Base-by-base conservation (phyloP, 2,329 filamentous ascomycete genomes). In the Ceratocystis variospora region DNA sequence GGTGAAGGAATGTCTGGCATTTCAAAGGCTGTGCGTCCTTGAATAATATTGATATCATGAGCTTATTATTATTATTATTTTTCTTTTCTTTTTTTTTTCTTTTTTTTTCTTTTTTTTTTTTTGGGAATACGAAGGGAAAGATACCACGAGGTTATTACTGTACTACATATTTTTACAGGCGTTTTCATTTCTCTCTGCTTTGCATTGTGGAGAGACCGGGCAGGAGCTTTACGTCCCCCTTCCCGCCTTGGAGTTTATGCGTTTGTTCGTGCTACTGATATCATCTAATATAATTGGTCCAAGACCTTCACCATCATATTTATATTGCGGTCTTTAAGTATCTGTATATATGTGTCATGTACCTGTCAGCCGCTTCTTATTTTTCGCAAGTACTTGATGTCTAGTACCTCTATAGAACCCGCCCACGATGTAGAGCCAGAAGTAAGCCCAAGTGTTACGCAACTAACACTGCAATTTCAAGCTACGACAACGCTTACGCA, bases 91-190 rank as follows among this genome's bases (percentile, higher is more conserved):
- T 22, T 53, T 50, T 50, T 7, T 57, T 57, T 5, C n/a, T n/a
- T 28, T 28, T 3, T 22, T 22, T 2, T 55, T 55, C 17, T 55
- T 17, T 53, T 5, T 22, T 53, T 50, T 50, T 7, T 57, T 57
- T 5, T 8, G 22, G 25, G 55, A n/a, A n/a, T 17, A 31, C 28
- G 33, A 59, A 8, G 55, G 55, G 8, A 31, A 37, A 59, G 55
- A 59, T 59, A 59, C 55, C 55, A 59, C 55, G n/a, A 17, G 55
- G 55, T 31, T 59, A 59, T 59, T 33, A 59, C 55, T 59, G 55
- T 59, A 59, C 33, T 59, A 59, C n/a, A 19, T 37, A 59, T 59
- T 5, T 41, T 8, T 33, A 10, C 55, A 59, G 15, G 55, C 55
- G 28, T 59, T 59, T 59, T 8, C 19, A 22, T 19, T 57, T 33